Base-by-base conservation (phyloP, 495 filamentous ascomycete species). In the Tirmania nivea region DNA sequence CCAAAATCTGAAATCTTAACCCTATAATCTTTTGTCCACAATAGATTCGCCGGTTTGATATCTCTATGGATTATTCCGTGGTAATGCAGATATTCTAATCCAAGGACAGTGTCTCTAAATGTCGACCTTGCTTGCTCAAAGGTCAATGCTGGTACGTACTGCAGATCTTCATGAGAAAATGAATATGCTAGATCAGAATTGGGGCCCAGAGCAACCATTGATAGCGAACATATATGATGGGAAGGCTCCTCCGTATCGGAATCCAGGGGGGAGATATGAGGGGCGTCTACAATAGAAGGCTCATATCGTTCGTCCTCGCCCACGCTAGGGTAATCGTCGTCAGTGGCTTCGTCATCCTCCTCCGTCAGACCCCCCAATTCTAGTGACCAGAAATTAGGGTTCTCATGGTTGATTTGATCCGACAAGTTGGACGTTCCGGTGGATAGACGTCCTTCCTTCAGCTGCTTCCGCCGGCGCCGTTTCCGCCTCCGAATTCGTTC, bases 1-100 rank as follows among this genome's bases (percentile, higher is more conserved):
- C 90, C 90, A 69, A 99, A 99, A 63, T 99, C 90, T n/a, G 90
- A 96, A 49, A 99, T 99, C 71, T 96, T 99, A 57, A 94, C 84
- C 11, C 82, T 78, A 60, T 86, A 77, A 59, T 86, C 81, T 54
- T 73, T 75, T 6, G 86, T 93, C 69, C 86, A 83, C 8, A 99
- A 73, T 6, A 99, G 73, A 65, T 99, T 99, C n/a, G 89, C 87
- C 0, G 90, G 90, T 66, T 99, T 99, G 69, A 99, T 99, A 64
- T 99, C 90, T 34, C 90, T 84, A 64, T 99, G 90, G 47, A 96
- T 86, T 47, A 99, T 89, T 34, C 87, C 87, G 68, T 96, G 84
- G 60, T 86, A 96, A 60, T 99, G 90, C 7, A 99, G 74, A 63
- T 94, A 96, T 62, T 96, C 92, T 25, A 99, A 68, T 21, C 90